Evolutionary conservation across 768 basidiomycete species (phyloP), one percentile per base, ranked within the genome.

Genomic region (Xerocomellus amylosporus): DNA sequence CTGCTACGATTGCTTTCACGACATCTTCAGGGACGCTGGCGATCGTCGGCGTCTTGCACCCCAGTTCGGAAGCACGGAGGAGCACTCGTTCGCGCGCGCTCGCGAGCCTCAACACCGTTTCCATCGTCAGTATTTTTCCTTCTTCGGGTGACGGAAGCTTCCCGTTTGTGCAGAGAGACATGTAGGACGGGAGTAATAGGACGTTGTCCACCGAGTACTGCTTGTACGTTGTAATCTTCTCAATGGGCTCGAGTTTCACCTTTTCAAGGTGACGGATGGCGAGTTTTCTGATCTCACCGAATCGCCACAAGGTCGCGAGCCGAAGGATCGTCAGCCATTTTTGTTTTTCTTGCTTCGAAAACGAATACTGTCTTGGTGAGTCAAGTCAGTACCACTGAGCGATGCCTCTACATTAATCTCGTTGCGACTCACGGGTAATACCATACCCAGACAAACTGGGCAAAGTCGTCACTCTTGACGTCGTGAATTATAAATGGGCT

Each of bases 161-260:
- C 0, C 76, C 73, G 4, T 84, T 80, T 12, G 72, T 71, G 45
- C 82, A 82, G 0, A 89, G 71, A 0, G 71, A 63, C 19, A 76
- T 73, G 49, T 87, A 89, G 0, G 79, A 72, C 0, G 78, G 77
- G 4, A 84, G 63, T 20, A 88, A 74, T 15, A 83, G 67, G 7
- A 71, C 68, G 13, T 68, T 64, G 54, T 83, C 77, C 51, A 88
- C 76, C 0, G 72, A 60, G 64, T 79, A 79, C 15, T 66, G 63
- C 42, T 85, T 84, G 58, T 88, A 88, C 0, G 80, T 66, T 5
- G 74, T 67, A 46, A 88, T 80, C 30, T 83, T 82, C 2, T 82
- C 76, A 1, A 86, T 74, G 2, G 78, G 74, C 0, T 71, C 66
- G 37, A 86, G 73, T 0, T 67, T 24, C 8, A 79, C 68, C 60